A percentile compares a stretch with the other conserved stretches of the same genome.
Conservation (phyloP, 768 basidiomycete species). For the Austroboletus eburneus region DNA sequence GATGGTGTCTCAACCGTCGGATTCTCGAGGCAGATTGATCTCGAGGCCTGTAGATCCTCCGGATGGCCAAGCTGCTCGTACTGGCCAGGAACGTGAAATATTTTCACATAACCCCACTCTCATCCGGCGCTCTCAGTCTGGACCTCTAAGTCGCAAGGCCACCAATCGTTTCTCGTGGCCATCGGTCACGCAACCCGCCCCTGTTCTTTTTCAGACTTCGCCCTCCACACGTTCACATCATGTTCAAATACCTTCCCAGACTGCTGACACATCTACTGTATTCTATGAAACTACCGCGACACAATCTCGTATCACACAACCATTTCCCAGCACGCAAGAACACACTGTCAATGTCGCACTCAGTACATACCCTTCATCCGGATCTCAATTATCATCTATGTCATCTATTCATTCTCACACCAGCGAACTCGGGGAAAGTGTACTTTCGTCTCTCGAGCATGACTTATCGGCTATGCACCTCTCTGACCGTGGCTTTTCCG, state of each 20-base stretch:
- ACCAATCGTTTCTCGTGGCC: constrained; percentile 38
- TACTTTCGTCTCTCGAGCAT: constrained; percentile 19
- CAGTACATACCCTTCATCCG: constrained; percentile 28
- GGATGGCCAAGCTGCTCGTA: constrained; percentile 3
- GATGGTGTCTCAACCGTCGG: constrained; percentile 5
- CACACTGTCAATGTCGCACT: constrained; percentile 21
- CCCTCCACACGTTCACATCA: constrained; percentile 30
- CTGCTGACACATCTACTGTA: constrained; percentile 52
- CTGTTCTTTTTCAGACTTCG: constrained; percentile 47
- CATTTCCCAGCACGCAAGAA: constrained; percentile 16
- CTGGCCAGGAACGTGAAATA: constrained; percentile 7
- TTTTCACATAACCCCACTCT: constrained; percentile 36
- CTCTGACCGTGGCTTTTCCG: constrained; percentile 13
- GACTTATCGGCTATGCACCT: constrained; percentile 19
- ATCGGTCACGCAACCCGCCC: constrained; percentile 41
- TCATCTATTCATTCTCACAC: constrained; percentile 28
- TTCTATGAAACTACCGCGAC: constrained; percentile 58
- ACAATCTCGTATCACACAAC: constrained; percentile 25
- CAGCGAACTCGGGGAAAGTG: constrained; percentile 9
- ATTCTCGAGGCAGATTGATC: constrained; percentile 25
- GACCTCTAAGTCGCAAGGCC: constrained; percentile 35
- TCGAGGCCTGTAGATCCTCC: constrained; percentile 11
- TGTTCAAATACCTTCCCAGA: constrained; percentile 28
- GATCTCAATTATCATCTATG: constrained; percentile 33
- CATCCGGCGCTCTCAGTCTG: constrained; percentile 42